phyloP scores from a whole-genome alignment of 2,329 filamentous ascomycete species.

The Periconia sp. region DNA sequence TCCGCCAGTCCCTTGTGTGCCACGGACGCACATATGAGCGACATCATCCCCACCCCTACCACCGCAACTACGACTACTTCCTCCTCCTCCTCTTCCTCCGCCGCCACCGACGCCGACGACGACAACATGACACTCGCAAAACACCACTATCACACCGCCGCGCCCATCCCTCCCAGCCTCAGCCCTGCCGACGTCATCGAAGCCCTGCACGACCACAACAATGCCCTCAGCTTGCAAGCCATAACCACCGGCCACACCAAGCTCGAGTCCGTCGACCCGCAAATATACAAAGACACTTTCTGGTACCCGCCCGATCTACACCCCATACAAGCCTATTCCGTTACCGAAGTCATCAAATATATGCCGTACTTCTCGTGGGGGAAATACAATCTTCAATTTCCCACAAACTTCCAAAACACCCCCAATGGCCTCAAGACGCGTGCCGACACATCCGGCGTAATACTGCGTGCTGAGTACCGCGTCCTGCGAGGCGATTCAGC shows the following conservation, averaged over 20 bases:
- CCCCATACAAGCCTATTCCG: slow-evolving; percentile 29
- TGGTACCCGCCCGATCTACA: slow-evolving; percentile 36
- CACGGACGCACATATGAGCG: neutral
- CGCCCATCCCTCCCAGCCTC: slow-evolving; percentile 30
- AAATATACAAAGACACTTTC: slow-evolving; percentile 35
- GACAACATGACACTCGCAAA: slow-evolving; percentile 21
- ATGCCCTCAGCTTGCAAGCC: slow-evolving; percentile 35
- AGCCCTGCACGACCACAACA: slow-evolving; percentile 39
- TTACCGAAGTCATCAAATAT: slow-evolving; percentile 33
- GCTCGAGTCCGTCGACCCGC: slow-evolving; percentile 21
- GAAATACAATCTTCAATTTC: slow-evolving; percentile 35
- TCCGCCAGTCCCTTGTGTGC: neutral
- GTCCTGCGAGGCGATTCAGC: slow-evolving; percentile 28
- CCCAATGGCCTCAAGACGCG: slow-evolving; percentile 34
- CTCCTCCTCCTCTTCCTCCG: neutral
- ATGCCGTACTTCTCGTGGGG: slow-evolving; percentile 34
- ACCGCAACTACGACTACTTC: neutral
- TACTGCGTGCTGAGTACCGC: slow-evolving; percentile 34
- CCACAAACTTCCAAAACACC: slow-evolving; percentile 36
- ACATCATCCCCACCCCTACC: neutral
- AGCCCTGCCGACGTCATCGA: slow-evolving; percentile 26
- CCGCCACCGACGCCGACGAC: neutral
- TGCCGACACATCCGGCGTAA: slow-evolving; percentile 32
- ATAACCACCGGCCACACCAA: slow-evolving; percentile 32
- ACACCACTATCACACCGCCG: slow-evolving; percentile 34